Base-by-base conservation (phyloP, 2,329 filamentous ascomycete genomes). In the Dactylellina leptospora region DNA sequence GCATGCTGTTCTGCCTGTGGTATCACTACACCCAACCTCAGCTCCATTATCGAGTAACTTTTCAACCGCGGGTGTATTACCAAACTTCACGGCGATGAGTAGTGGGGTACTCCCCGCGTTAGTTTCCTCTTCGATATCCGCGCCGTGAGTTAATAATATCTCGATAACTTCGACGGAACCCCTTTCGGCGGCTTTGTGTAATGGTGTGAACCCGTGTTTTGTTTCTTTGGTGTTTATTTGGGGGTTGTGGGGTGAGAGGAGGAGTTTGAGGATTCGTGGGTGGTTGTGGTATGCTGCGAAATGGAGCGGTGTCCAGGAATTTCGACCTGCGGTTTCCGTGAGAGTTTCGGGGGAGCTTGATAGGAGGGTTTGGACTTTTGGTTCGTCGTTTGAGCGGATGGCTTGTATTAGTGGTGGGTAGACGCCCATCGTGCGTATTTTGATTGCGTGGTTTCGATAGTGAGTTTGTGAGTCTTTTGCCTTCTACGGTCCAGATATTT, bases 131-230 rank as follows among this genome's bases (percentile, higher is more conserved):
- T 64, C 60, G 9, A 64, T 56, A 48, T 72, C 64, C 3, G 60
- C 71, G 1, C 54, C 73, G 9, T 42, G 30, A 8, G 62, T 56
- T n/a, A 75, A 22, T 2, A 75, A 22, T 23, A 72, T 11, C 1
- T 45, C 50, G 9, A 61, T 64, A 42, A 66, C 51, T 5, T 61
- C 64, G n/a, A 53, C 44, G 44, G 54, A 42, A 9, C 73, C 73
- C 18, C 56, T 44, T 45, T 63, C 61, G 10, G 60, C 59, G 2
- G 73, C 73, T 27, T 61, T 66, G 16, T 74, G 64, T n/a, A 75
- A 66, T 0, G 64, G 74, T 28, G 64, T 72, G 38, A 73, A 58
- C 23, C 64, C 74, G 6, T 38, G 40, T 54, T 64, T 64, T 6
- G 50, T 3, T 55, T 64, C 60, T 42, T 16, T 48, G 9, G 28